phyloP scores from a whole-genome alignment of 1,139 yeast species.

The Geotrichum carabidarum region DNA sequence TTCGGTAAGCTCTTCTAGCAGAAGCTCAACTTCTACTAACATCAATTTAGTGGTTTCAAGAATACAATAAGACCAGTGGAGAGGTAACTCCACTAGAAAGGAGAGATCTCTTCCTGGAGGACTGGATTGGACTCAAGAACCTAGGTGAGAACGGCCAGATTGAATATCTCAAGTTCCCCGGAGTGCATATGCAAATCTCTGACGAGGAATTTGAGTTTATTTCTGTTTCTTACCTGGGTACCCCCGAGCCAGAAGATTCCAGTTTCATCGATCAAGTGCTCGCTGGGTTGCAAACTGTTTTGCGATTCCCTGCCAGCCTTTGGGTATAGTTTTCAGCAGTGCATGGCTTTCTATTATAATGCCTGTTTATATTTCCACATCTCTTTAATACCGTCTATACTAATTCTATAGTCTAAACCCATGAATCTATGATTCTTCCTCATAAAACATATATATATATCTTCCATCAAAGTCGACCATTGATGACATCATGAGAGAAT shows the following conservation, averaged over 20 bases:
- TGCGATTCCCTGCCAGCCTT: no score
- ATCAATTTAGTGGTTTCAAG: constrained; percentile 45
- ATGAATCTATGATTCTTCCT: no score
- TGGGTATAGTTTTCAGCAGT: no score
- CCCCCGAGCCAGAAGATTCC: not conserved
- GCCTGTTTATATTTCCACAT: no score
- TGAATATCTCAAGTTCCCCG: constrained; percentile 50
- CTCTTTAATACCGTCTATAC: no score
- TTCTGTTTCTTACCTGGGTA: not conserved
- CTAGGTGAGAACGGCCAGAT: constrained; percentile 45
- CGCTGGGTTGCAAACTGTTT: not conserved
- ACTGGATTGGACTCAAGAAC: constrained; percentile 55
- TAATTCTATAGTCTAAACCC: no score
- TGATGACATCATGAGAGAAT: no score
- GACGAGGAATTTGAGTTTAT: constrained; percentile 1
- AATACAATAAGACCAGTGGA: constrained; percentile 46
- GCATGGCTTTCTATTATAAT: no score
- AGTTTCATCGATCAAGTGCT: not conserved
- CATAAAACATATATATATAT: no score
- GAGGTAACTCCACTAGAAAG: constrained; percentile 45
- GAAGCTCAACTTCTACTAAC: not conserved
- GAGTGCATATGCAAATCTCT: constrained; percentile 59
- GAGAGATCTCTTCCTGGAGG: constrained; percentile 49
- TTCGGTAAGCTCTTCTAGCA: constrained; percentile 41
- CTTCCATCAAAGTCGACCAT: no score